A percentile compares a stretch with the other conserved stretches of the same genome.
phyloP scores from a whole-genome alignment of 2,329 filamentous ascomycete species.

The Exophiala sp. region DNA sequence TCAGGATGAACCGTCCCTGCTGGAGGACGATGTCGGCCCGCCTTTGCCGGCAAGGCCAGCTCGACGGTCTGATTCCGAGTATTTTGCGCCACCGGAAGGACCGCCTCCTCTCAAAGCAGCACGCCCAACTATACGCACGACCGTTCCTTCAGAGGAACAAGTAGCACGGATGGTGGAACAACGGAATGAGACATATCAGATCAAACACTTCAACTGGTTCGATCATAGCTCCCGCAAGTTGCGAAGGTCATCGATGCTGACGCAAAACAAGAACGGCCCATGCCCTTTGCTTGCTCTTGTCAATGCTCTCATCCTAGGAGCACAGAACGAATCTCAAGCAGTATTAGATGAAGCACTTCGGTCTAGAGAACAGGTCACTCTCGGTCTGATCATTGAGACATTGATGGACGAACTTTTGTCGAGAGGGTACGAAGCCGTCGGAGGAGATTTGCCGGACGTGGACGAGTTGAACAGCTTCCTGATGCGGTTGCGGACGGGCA shows the following conservation, averaged over 20 bases:
- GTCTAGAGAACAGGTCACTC: conserved; percentile 79
- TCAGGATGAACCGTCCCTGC: conserved; percentile 19
- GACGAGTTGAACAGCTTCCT: conserved; percentile 84
- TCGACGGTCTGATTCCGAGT: conserved; percentile 11
- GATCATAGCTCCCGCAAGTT: conserved; percentile 63
- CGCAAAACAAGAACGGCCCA: conserved; percentile 91
- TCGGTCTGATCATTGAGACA: conserved; percentile 80
- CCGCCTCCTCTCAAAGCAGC: conserved; percentile 21
- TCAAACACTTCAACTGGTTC: conserved; percentile 86
- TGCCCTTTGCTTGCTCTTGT: conserved; percentile 90
- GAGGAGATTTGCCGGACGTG: conserved; percentile 71
- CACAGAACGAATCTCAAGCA: conserved; percentile 63
- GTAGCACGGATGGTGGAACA: conserved; percentile 41
- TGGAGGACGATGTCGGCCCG: conserved; percentile 24
- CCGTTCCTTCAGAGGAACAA: conserved; percentile 30
- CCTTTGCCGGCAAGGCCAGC: conserved; percentile 13
- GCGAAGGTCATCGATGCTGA: conserved; percentile 77
- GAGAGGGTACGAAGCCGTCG: conserved; percentile 56
- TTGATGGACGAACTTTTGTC: conserved; percentile 93
- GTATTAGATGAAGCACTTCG: conserved; percentile 73
- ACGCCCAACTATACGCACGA: conserved; percentile 15
- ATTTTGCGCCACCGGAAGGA: conserved; percentile 17
- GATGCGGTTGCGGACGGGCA: conserved; percentile 84
- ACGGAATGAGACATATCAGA: conserved; percentile 77
- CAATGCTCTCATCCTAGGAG: conserved; percentile 84